Evolutionary conservation across 352 stramenopile species (phyloP), one percentile per base, ranked within the genome.

Genomic region (Globisporangium mamillatum): DNA sequence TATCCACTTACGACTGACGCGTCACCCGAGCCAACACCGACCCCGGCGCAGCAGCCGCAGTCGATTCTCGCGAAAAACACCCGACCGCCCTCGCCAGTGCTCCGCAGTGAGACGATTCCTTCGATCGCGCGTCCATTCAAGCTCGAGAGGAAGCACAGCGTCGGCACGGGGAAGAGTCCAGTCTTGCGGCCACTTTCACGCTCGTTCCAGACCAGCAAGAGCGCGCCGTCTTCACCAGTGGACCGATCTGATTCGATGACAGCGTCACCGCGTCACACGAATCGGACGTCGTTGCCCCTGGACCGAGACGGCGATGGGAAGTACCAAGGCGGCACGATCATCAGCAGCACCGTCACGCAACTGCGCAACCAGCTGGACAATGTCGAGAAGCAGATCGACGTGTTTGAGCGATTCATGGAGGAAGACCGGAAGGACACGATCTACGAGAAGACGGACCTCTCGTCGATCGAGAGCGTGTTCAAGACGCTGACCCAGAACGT

Each of bases 401-500:
- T 95, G 53, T 95, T 95, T 60, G 87, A 95, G 66, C 80, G 86
- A 18, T 95, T 95, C 56, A 93, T 93, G 87, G 87, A 93, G 64
- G 87, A 95, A 50, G 87, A 95, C 64, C 87, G 87, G 16, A 93
- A 93, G 75, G 82, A 93, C 68, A 93, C 87, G 14, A 91, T 95
- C 63, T 95, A 91, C 72, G 84, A 91, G 55, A 74, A 82, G 41
- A 95, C 87, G 6, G 87, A 95, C 66, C 69, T 95, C 27, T 78
- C 85, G 10, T 91, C 80, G 1, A 66, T 88, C 32, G 78, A 90
- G 27, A 91, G 82, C 60, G 86, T 95, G 2, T 92, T 89, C 61
- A 70, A 78, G 58, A 85, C 80, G 61, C 65, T 95, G 32, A 72
- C 71, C 74, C 75, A 80, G 16, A 88, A 73, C 20, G 74, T 93